Conservation (phyloP, 2,329 filamentous ascomycete genomes). For the Sphaerulina populicola region DNA sequence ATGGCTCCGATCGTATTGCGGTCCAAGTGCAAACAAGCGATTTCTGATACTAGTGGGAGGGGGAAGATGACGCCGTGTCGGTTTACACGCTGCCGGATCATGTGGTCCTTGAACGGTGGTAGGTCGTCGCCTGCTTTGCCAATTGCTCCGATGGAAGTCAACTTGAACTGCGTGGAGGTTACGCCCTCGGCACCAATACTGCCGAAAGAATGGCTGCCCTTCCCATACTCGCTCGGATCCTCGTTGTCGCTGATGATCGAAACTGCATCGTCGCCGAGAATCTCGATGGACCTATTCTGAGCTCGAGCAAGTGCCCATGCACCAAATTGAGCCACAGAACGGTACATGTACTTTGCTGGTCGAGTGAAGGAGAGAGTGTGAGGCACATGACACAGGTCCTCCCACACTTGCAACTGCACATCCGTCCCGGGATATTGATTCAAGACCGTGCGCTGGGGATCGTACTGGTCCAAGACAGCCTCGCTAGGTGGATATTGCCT, state of each 20-base stretch:
- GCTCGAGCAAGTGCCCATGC: constrained; percentile 82
- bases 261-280: constrained; percentile 67
- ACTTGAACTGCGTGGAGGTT: constrained; percentile 20
- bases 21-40: constrained; percentile 58
- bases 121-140: constrained; percentile 82
- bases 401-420: constrained; percentile 93
- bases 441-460: constrained; percentile 47
- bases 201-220: constrained; percentile 13
- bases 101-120: constrained; percentile 70
- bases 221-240: constrained; percentile 22
- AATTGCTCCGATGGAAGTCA: constrained; percentile 41
- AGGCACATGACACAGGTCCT: constrained; percentile 84
- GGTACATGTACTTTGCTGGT: constrained; percentile 95
- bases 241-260: constrained; percentile 60
- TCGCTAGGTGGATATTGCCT: constrained; percentile 63
- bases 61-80: constrained; percentile 65
- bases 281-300: constrained; percentile 71
- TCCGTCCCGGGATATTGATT: constrained; percentile 71
- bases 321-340: constrained; percentile 84
- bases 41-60: constrained; percentile 55
- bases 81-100: constrained; percentile 85
- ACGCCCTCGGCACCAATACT: constrained; percentile 21
- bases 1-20: constrained; percentile 64
- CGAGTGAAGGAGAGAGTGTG: constrained; percentile 90
- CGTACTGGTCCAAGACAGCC: constrained; percentile 54